phyloP scores from a whole-genome alignment of 306 rosid genomes.

The Ormosia semicastrata region DNA sequence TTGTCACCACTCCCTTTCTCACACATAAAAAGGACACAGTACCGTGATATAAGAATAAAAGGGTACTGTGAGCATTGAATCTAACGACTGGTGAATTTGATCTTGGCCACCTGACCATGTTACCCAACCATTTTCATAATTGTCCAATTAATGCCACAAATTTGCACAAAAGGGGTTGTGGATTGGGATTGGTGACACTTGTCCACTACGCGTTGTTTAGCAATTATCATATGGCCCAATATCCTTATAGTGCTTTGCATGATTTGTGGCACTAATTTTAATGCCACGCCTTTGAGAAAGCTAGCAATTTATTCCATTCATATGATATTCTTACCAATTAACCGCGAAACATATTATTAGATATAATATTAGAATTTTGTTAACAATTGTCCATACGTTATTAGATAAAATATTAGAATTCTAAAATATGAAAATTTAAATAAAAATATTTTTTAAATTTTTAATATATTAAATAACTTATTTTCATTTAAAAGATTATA shows the following conservation, averaged over 20 bases:
- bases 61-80: background rate
- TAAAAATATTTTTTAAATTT: no score
- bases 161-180: background rate
- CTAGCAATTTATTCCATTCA: background rate
- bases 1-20: background rate
- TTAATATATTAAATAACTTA: no score
- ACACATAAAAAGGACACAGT: background rate
- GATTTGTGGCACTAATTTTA: background rate
- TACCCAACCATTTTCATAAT: background rate
- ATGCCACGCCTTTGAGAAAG: background rate
- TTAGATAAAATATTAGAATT: no score
- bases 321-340: no score
- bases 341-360: no score
- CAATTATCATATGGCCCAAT: conserved; percentile 13
- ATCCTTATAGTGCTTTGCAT: background rate
- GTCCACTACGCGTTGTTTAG: conserved; percentile 17
- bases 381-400: no score
- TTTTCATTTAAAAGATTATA: no score
- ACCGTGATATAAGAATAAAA: background rate
- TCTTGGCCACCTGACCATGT: background rate
- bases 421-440: no score
- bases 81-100: background rate
- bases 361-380: no score
- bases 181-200: conserved; percentile 7
- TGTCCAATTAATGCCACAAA: conserved; percentile 6